Evolutionary conservation across 106 monocot species (phyloP).

Genomic region (Chionographis japonica): DNA sequence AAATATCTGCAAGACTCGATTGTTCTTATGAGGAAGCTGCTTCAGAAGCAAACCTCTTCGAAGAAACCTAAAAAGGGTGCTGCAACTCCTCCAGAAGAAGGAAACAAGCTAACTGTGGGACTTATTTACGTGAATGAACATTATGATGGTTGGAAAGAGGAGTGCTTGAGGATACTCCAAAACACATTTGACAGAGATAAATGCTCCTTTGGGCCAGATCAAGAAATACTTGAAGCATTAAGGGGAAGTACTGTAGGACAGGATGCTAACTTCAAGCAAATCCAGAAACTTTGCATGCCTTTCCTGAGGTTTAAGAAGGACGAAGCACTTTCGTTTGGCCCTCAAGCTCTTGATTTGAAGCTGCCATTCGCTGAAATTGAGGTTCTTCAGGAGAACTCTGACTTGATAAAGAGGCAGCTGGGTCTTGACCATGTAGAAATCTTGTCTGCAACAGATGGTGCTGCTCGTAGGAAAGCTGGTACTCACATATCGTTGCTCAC

Average conservation of each 20-base stretch:
- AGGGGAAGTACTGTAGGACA: conserved; percentile 47
- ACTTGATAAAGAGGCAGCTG: conserved; percentile 82
- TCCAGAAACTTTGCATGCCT: conserved; percentile 88
- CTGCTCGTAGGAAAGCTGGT: conserved; percentile 52
- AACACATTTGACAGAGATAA: conserved; percentile 42
- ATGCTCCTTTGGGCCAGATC: conserved; percentile 45
- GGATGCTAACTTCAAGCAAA: conserved; percentile 52
- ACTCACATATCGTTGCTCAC: conserved; percentile 32
- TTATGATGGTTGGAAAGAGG: conserved; percentile 84
- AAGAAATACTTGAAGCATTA: conserved; percentile 66
- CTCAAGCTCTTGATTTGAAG: conserved; percentile 74
- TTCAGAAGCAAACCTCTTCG: conserved; percentile 65
- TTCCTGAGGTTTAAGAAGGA: conserved; percentile 87
- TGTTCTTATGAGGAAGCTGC: conserved; percentile 65
- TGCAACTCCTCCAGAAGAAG: conserved; percentile 21
- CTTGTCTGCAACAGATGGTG: conserved; percentile 38
- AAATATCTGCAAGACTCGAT: conserved; percentile 88
- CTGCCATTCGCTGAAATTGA: conserved; percentile 84
- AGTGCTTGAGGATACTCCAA: conserved; percentile 63
- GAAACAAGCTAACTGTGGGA: conserved; percentile 42
- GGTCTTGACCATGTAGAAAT: conserved; percentile 69
- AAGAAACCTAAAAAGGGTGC: conserved; percentile 72
- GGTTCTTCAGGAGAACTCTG: conserved; percentile 65
- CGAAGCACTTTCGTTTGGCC: conserved; percentile 60
- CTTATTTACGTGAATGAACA: conserved; percentile 84